Conservation (phyloP, 495 filamentous ascomycete genomes). For the Cercophora newfieldiana region DNA sequence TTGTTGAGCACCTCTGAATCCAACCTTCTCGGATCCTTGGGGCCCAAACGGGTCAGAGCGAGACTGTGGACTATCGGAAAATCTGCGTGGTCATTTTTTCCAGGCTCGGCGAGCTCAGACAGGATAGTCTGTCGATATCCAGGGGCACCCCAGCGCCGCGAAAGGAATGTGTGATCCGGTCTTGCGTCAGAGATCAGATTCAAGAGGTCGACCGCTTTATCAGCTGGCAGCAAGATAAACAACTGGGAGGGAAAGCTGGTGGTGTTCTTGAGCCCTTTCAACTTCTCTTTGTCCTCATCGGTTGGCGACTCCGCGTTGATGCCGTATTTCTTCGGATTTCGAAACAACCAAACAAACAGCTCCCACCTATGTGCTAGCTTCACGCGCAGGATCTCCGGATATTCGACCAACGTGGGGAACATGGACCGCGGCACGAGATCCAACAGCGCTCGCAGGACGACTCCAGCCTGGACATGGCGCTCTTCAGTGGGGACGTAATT, state of each 20-base stretch:
- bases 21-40: background rate
- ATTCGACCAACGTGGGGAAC: background rate
- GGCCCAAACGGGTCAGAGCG: background rate
- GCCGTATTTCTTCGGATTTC: conserved; percentile 6
- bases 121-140: background rate
- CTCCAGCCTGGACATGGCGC: background rate
- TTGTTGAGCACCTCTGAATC: background rate
- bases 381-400: background rate
- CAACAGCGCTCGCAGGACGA: background rate
- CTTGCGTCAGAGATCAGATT: background rate
- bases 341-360: conserved; percentile 14
- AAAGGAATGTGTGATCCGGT: conserved; percentile 5
- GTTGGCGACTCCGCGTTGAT: conserved; percentile 14
- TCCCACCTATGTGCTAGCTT: conserved; percentile 2
- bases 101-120: background rate
- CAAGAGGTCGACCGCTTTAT: conserved; percentile 4
- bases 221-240: conserved; percentile 1
- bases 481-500: background rate
- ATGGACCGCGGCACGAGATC: background rate
- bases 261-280: conserved; percentile 9
- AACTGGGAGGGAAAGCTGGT: conserved; percentile 3
- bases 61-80: background rate
- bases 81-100: background rate
- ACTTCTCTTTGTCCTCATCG: conserved; percentile 7
- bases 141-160: too few species aligned